Evolutionary conservation across 2,329 filamentous ascomycete genomes (phyloP), one percentile per base, ranked within the genome.

Genomic region (Ophiostoma ips): DNA sequence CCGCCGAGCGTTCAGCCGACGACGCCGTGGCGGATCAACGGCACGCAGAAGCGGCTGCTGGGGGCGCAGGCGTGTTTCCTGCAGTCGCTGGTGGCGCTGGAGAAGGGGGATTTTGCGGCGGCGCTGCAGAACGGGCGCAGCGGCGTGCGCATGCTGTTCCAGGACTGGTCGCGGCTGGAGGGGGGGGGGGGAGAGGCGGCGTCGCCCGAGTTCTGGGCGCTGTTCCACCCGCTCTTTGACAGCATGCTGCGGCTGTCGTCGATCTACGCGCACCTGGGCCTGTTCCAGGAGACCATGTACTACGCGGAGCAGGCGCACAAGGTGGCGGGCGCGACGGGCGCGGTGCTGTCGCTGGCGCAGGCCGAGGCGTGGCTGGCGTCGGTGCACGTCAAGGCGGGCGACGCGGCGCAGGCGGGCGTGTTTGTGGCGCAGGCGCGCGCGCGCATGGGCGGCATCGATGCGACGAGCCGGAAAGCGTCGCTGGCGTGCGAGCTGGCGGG

Each of bases 201-300:
- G 31, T 63, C 50, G 48, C 79, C 87, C 1, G 73, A 77, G 2
- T 88, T 90, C 58, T 96, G 90, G 90, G 72, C 75, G 6, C 70
- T 95, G 18, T 80, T 92, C 8, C 76, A 79, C 28, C 79, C 83
- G 1, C 72, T 95, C 18, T 81, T 88, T 58, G 75, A 77, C 30
- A 79, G 81, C 50, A 69, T 94, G 13, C 66, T 81, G 53, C 81
- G 88, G 52, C 75, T 95, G 3, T 87, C 87, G 0, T 75, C 76
- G 4, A 70, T 94, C 1, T 95, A 89, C 58, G 79, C 84, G 1
- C 83, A 94, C 56, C 77, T 92, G 55, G 92, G 92, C 28, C 76
- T 94, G 66, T 87, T 88, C 55, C 81, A 87, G 53, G 90, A 96
- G 62, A 90, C 90, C 2, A 68, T 90, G 1, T 92, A 89, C 62